phyloP scores from a whole-genome alignment of 106 monocot species.

The Phalaenopsis aphrodite region DNA sequence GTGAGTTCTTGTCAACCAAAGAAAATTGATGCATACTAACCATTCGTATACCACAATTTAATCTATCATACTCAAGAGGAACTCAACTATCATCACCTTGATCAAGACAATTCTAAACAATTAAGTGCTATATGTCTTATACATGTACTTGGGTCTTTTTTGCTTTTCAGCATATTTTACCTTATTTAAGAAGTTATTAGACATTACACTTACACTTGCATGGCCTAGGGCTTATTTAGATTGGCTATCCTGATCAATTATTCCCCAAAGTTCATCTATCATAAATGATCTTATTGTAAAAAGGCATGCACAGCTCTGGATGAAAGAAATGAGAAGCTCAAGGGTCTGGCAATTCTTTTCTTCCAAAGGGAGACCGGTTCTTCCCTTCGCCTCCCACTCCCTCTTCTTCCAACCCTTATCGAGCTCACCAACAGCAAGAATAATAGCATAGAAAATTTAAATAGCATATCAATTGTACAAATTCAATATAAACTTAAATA shows the following conservation, averaged over 20 bases:
- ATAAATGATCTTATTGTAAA: not conserved
- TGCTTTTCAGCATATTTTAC: not conserved
- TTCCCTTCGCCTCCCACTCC: not conserved
- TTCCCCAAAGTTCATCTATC: not conserved
- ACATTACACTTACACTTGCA: not conserved
- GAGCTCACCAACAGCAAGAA: not conserved
- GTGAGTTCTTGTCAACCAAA: not conserved
- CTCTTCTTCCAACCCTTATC: not conserved
- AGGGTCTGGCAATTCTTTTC: not conserved
- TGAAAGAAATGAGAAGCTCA: not conserved
- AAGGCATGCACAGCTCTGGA: not conserved
- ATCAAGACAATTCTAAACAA: not conserved
- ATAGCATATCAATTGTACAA: not conserved
- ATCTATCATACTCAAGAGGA: not conserved
- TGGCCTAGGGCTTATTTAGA: not conserved
- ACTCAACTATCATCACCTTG: not conserved
- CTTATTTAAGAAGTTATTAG: not conserved
- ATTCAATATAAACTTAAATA: conserved; percentile 1
- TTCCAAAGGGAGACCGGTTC: not conserved
- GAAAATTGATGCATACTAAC: not conserved
- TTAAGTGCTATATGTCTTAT: not conserved
- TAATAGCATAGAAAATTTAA: not conserved
- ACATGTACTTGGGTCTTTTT: not conserved
- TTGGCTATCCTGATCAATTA: not conserved
- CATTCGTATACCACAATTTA: not conserved